Base-by-base conservation (phyloP, 2,329 filamentous ascomycete species). In the Pochonia chlamydosporia region DNA sequence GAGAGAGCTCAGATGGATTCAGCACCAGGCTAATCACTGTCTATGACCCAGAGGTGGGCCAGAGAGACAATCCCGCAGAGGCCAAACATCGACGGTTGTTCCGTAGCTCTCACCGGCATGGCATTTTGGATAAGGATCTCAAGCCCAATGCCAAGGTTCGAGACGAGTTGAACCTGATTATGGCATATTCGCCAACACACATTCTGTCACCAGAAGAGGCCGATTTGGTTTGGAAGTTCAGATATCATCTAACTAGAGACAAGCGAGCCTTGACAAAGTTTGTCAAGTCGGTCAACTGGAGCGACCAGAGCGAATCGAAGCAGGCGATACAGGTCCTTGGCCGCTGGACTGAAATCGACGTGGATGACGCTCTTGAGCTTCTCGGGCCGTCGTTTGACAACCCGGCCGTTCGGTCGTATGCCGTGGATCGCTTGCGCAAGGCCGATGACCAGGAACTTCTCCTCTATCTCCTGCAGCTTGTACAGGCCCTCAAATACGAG, bases 211-310 rank as follows among this genome's bases (percentile, higher is more conserved):
- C 89, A 0, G 91, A 96, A 63, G 93, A 99, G 65, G 95, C 95
- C 61, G 93, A 99, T 65, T 76, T 96, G 44, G 82, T 99, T 18
- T 99, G 95, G 95, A 93, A 95, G 59, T 99, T 97, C 70, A 80
- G 93, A 49, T 95, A 97, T 65, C 92, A 96, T 64, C 69, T 99
- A 20, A 93, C 91, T 1, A 79, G 90, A 48, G 91, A 99, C 63
- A 99, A 99, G 66, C 76, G 86, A 58, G 87, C 92, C 3, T 74
- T 97, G 49, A 99, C 92, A 28, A 99, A 99, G 59, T 95, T 99
- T 57, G 89, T 97, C 63, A 99, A 97, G 65, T 96, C 92, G 0
- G 92, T 96, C 33, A 91, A 95, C 55, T 99, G 93, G 92, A 82
- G 81, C 43, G 92, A 96, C 63, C 78, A 81, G 40, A 82, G 82